Evolutionary conservation across 2,329 filamentous ascomycete genomes (phyloP).

Genomic region (Xenoacremonium recifei): DNA sequence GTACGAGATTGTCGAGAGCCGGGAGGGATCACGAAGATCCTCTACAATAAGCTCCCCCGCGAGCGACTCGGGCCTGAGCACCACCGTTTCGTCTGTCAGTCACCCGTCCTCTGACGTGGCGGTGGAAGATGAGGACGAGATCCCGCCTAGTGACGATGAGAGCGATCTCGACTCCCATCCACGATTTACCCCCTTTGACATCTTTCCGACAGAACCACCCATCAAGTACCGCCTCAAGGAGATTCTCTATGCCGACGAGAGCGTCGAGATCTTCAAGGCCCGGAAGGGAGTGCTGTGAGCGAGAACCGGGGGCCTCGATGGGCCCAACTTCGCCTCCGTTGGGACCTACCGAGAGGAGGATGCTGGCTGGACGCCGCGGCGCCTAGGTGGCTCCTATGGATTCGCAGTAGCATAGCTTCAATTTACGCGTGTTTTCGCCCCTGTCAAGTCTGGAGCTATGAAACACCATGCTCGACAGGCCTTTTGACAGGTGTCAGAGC

Average conservation of each 20-base stretch:
- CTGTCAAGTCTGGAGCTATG: too few species aligned
- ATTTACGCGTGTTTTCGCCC: too few species aligned
- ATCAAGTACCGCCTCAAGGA: constrained; percentile 9
- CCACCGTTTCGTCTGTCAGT: constrained; percentile 5
- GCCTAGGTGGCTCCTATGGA: too few species aligned
- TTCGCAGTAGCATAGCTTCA: too few species aligned
- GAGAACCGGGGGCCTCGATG: too few species aligned
- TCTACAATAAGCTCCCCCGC: constrained; percentile 7
- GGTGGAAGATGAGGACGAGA: constrained; percentile 5
- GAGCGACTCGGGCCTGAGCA: constrained; percentile 5
- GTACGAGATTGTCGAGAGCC: constrained; percentile 10
- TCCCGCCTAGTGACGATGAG: constrained; percentile 5
- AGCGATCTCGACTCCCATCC: constrained; percentile 12
- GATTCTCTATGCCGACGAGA: constrained; percentile 11
- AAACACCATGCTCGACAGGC: too few species aligned
- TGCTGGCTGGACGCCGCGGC: too few species aligned
- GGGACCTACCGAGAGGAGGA: too few species aligned
- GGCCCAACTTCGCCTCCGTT: too few species aligned
- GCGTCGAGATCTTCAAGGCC: constrained; percentile 13
- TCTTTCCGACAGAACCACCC: constrained; percentile 2
- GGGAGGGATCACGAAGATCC: constrained; percentile 6
- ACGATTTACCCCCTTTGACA: constrained; percentile 5
- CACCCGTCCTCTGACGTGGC: constrained; percentile 7
- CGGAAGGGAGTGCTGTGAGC: constrained; percentile 10
- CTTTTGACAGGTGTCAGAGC: too few species aligned